Evolutionary conservation across 805 yeast species (phyloP).

Genomic region (Debaryomyces tyrocola): DNA sequence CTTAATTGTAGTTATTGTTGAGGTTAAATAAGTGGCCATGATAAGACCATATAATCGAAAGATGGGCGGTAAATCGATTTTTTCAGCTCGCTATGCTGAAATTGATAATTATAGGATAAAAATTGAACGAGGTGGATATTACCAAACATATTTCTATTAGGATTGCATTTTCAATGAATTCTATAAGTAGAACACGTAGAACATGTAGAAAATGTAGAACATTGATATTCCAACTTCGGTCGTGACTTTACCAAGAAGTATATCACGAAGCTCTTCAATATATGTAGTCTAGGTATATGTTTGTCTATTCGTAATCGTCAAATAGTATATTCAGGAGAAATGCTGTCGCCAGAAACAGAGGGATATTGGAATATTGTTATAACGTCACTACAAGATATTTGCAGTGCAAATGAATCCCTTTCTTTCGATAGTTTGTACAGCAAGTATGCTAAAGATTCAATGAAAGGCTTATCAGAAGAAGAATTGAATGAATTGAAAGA

Average conservation of each 20-base stretch:
- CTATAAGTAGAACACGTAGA: no score
- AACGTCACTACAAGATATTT: slow-evolving; percentile 66
- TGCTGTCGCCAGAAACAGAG: slow-evolving; percentile 37
- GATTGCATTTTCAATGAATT: not conserved
- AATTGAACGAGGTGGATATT: slow-evolving; percentile 5
- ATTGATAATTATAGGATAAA: slow-evolving; percentile 8
- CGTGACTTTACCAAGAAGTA: no score
- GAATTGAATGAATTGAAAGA: slow-evolving; percentile 43
- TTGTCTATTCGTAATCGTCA: no score
- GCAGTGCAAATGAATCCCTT: slow-evolving; percentile 57
- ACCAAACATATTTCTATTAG: slow-evolving; percentile 1
- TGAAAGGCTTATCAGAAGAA: slow-evolving; percentile 23
- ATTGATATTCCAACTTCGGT: no score
- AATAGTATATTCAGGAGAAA: not conserved
- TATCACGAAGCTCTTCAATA: no score
- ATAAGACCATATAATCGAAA: slow-evolving; percentile 12
- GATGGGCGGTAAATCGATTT: slow-evolving; percentile 21
- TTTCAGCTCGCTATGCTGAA: slow-evolving; percentile 10
- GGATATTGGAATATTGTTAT: slow-evolving; percentile 70
- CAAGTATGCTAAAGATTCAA: slow-evolving; percentile 20
- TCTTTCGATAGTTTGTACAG: slow-evolving; percentile 46
- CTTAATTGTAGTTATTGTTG: slow-evolving; percentile 6
- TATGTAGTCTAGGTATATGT: no score
- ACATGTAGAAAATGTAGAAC: no score
- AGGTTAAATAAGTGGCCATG: slow-evolving; percentile 5